Evolutionary conservation across 257 asterid genomes (phyloP).

Genomic region (Rauvolfia tetraphylla): DNA sequence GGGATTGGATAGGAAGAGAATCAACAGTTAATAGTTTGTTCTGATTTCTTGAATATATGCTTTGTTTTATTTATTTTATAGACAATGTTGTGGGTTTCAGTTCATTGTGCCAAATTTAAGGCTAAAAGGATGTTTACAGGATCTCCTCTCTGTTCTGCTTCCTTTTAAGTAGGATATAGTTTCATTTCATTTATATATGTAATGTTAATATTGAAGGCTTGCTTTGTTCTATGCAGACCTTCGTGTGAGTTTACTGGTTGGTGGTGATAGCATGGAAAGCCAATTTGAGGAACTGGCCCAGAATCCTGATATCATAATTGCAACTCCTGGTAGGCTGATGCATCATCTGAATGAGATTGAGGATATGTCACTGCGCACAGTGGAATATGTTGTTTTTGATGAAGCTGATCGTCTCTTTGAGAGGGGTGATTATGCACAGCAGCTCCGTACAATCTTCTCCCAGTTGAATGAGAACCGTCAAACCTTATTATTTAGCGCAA

Average conservation of each 20-base stretch:
- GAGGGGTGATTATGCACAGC: constrained; percentile 86
- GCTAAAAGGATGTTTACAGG: background rate
- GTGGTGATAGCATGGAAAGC: constrained; percentile 98
- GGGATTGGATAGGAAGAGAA: background rate
- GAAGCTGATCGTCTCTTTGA: constrained; percentile 96
- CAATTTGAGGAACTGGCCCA: constrained; percentile 95
- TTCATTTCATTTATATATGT: background rate
- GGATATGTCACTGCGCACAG: constrained; percentile 86
- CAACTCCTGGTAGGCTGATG: constrained; percentile 96
- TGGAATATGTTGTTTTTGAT: constrained; percentile 90
- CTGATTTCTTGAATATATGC: background rate
- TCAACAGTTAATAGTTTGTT: background rate
- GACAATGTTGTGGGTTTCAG: too few species aligned
- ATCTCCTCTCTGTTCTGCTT: background rate
- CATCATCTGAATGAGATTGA: constrained; percentile 89
- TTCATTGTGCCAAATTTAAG: background rate
- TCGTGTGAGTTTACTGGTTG: constrained; percentile 81
- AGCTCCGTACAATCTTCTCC: constrained; percentile 64
- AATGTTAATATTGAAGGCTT: background rate
- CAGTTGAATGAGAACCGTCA: constrained; percentile 86
- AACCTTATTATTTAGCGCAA: constrained; percentile 91
- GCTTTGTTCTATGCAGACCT: constrained; percentile 52
- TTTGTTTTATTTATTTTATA: background rate
- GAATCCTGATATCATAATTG: constrained; percentile 84
- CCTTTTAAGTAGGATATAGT: background rate